Evolutionary conservation across 108 stramenopile genomes (phyloP).

Genomic region (Pseudonitzschia multiseries): DNA sequence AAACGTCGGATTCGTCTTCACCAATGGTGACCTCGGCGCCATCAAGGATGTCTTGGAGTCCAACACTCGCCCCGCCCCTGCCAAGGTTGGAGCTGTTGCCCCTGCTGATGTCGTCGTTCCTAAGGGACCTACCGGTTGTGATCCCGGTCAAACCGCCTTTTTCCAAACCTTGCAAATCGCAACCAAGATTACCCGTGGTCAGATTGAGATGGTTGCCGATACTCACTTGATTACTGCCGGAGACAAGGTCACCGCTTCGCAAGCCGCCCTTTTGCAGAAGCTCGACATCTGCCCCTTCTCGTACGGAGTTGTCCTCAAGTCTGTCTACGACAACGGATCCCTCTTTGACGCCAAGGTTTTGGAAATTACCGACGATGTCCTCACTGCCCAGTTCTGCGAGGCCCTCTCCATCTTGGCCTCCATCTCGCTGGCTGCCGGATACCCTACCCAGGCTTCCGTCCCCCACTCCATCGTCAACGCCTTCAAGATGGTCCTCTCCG

Average conservation of each 20-base stretch:
- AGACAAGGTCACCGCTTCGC: constrained; percentile 92
- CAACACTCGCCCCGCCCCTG: constrained; percentile 96
- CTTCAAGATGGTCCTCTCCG: constrained; percentile 92
- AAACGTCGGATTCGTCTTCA: constrained; percentile 99
- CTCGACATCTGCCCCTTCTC: constrained; percentile 97
- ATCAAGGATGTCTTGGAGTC: constrained; percentile 83
- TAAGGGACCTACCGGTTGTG: constrained; percentile 98
- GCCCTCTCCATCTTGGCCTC: constrained; percentile 85
- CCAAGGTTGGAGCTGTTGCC: constrained; percentile 93
- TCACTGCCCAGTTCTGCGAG: constrained; percentile 85
- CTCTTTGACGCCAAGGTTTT: constrained; percentile 96
- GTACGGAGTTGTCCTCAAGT: constrained; percentile 90
- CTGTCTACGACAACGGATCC: constrained; percentile 95
- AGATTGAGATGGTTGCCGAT: constrained; percentile 98
- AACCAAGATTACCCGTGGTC: constrained; percentile 96
- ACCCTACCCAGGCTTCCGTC: constrained; percentile 93
- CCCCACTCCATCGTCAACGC: constrained; percentile 98
- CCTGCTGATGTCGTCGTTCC: constrained; percentile 93
- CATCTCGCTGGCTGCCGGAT: constrained; percentile 87
- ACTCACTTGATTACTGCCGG: constrained; percentile 90
- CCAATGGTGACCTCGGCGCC: constrained; percentile 92
- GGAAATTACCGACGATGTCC: constrained; percentile 93
- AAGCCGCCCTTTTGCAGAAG: constrained; percentile 95
- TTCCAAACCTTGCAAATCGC: constrained; percentile 99
- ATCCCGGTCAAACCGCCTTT: constrained; percentile 99